Percentiles rank a stretch among this genome's conserved stretches.
These are phyloP conservation scores for Brasenia schreberi DNA, from an alignment of 164 flowering plant genomes.

Conservation along the genomic window DNA sequence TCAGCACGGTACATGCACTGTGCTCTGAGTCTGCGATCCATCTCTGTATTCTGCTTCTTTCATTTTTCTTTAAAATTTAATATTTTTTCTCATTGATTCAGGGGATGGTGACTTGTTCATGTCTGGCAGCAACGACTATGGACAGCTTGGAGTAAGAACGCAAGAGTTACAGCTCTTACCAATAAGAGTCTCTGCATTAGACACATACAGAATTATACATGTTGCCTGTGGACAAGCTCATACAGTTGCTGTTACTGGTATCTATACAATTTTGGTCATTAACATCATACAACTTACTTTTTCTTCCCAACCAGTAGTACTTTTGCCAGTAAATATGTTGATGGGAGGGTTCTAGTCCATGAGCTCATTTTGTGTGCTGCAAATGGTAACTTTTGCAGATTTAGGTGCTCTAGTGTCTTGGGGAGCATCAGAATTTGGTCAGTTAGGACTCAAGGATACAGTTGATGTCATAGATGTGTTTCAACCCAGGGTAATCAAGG, in stretches of 20 bases:
- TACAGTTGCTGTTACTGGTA: conserved; percentile 3
- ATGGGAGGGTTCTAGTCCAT: too few species aligned
- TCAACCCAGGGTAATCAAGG: neutral
- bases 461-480: neutral
- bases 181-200: neutral
- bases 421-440: conserved; percentile 3
- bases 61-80: too few species aligned
- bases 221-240: conserved; percentile 3
- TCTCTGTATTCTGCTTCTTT: too few species aligned
- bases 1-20: too few species aligned
- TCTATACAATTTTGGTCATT: neutral
- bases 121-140: neutral
- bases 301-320: too few species aligned
- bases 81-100: neutral
- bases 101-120: conserved; percentile 1
- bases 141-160: neutral
- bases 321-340: too few species aligned
- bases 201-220: neutral
- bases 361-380: too few species aligned
- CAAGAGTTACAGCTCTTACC: neutral
- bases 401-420: conserved; percentile 2
- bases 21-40: too few species aligned
- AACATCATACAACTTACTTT: too few species aligned
- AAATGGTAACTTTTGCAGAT: neutral
- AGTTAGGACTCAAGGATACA: neutral